phyloP scores from a whole-genome alignment of 148 eudicot species.

The Gaultheria prostrata region DNA sequence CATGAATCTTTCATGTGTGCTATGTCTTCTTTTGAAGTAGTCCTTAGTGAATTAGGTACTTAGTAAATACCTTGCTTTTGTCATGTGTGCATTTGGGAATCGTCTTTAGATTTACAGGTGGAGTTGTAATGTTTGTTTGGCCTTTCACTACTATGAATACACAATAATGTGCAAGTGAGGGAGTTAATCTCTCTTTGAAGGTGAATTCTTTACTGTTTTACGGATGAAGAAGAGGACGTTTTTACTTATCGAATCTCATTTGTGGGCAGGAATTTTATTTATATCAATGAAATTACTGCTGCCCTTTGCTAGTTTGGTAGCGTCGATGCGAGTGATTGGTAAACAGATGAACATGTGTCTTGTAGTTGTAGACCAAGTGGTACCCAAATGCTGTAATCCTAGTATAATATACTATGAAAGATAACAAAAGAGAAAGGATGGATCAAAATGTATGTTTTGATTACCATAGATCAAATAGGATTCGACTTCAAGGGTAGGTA shows the following conservation, averaged over 20 bases:
- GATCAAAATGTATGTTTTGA: background rate
- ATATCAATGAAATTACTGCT: background rate
- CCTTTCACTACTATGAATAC: background rate
- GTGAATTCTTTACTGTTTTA: background rate
- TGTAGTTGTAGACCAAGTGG: background rate
- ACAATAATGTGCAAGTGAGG: background rate
- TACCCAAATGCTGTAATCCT: background rate
- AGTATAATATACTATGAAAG: background rate
- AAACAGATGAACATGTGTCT: background rate
- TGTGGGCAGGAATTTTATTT: background rate
- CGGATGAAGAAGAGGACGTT: background rate
- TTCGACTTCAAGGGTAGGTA: background rate
- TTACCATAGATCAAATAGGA: background rate
- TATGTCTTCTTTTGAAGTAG: too few species aligned
- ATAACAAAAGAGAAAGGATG: background rate
- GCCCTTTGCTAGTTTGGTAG: background rate
- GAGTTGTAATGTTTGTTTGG: background rate
- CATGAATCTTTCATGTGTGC: background rate
- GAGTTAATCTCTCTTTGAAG: background rate
- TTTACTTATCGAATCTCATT: background rate
- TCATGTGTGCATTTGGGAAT: background rate
- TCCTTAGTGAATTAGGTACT: background rate
- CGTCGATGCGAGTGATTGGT: background rate
- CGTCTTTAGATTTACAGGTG: background rate
- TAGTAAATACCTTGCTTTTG: background rate